These are phyloP conservation scores for Polytolypa hystricis DNA, from an alignment of 2,329 filamentous ascomycete species.

Conservation along the genomic window DNA sequence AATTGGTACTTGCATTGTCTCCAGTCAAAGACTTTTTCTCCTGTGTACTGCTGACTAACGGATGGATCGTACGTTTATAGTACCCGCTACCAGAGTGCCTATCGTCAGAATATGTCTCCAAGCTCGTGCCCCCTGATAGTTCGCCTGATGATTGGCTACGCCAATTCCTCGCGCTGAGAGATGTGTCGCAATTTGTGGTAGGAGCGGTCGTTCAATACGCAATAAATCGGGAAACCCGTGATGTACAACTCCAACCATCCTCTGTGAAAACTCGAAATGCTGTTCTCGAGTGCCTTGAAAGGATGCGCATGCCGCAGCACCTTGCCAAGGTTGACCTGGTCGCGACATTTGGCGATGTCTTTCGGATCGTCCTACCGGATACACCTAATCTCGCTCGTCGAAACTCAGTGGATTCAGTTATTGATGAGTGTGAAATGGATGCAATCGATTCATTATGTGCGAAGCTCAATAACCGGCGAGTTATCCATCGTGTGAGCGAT, in stretches of 20 bases:
- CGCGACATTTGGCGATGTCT: constrained; percentile 25
- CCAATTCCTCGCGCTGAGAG: constrained; percentile 30
- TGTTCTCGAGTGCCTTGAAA: constrained; percentile 26
- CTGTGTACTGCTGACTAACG: background rate
- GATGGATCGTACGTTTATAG: constrained; percentile 13
- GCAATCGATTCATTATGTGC: constrained; percentile 27
- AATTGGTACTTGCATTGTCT: constrained; percentile 26
- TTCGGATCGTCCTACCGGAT: constrained; percentile 29
- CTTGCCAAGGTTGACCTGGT: constrained; percentile 27
- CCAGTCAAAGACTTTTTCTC: background rate
- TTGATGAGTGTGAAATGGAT: constrained; percentile 27
- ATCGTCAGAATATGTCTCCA: constrained; percentile 23
- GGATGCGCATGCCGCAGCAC: constrained; percentile 24
- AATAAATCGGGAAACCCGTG: constrained; percentile 25
- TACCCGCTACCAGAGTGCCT: constrained; percentile 30
- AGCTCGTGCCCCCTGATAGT: constrained; percentile 21
- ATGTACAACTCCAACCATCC: constrained; percentile 23
- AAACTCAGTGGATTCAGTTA: constrained; percentile 15
- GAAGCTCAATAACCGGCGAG: constrained; percentile 25
- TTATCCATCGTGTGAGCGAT: constrained; percentile 32
- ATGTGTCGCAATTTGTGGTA: constrained; percentile 30
- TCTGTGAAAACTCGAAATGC: constrained; percentile 29
- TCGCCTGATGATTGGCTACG: constrained; percentile 26
- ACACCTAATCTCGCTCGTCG: constrained; percentile 21
- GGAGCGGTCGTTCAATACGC: constrained; percentile 30